A percentile compares a stretch with the other conserved stretches of the same genome.
Conservation (phyloP, 2,329 filamentous ascomycete genomes). For the Ophiocordyceps robertsii region DNA sequence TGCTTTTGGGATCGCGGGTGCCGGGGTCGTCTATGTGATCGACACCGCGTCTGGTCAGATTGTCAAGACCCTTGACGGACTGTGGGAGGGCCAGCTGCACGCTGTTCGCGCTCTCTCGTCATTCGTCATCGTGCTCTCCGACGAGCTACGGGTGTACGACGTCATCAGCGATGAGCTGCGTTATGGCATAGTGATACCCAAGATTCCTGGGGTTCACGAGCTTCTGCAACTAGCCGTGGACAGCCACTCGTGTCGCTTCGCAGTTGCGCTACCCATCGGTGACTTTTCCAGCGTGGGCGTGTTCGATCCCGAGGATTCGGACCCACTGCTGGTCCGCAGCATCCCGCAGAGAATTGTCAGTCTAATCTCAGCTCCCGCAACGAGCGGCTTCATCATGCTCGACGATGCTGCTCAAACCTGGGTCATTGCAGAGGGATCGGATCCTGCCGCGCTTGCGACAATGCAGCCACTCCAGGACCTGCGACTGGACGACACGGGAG, state of each 20-base stretch:
- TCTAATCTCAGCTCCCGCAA: slow-evolving; percentile 48
- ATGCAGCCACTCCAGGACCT: slow-evolving; percentile 43
- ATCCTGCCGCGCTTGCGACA: slow-evolving; percentile 35
- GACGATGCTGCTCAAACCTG: slow-evolving; percentile 66
- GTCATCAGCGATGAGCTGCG: slow-evolving; percentile 64
- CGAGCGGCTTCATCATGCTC: slow-evolving; percentile 61
- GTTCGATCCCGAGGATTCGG: slow-evolving; percentile 47
- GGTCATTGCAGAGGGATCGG: slow-evolving; percentile 44
- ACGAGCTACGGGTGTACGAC: slow-evolving; percentile 68
- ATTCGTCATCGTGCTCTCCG: slow-evolving; percentile 62
- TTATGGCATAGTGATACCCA: slow-evolving; percentile 47
- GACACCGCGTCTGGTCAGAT: slow-evolving; percentile 57
- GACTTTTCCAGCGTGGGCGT: slow-evolving; percentile 46
- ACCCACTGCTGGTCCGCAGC: slow-evolving; percentile 44
- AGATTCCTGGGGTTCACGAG: slow-evolving; percentile 23
- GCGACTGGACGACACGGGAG: slow-evolving; percentile 27
- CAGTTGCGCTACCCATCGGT: slow-evolving; percentile 38
- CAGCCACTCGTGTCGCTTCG: slow-evolving; percentile 48
- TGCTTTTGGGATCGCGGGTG: slow-evolving; percentile 38
- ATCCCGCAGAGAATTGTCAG: slow-evolving; percentile 49
- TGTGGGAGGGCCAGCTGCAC: slow-evolving; percentile 52
- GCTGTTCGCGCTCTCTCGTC: slow-evolving; percentile 60
- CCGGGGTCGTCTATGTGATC: slow-evolving; percentile 60
- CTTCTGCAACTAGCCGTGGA: slow-evolving; percentile 63
- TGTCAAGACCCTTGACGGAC: slow-evolving; percentile 50